Percentiles rank a stretch among this genome's conserved stretches.
Conservation (phyloP, 768 basidiomycete genomes). For the Leucosporidium scottii region DNA sequence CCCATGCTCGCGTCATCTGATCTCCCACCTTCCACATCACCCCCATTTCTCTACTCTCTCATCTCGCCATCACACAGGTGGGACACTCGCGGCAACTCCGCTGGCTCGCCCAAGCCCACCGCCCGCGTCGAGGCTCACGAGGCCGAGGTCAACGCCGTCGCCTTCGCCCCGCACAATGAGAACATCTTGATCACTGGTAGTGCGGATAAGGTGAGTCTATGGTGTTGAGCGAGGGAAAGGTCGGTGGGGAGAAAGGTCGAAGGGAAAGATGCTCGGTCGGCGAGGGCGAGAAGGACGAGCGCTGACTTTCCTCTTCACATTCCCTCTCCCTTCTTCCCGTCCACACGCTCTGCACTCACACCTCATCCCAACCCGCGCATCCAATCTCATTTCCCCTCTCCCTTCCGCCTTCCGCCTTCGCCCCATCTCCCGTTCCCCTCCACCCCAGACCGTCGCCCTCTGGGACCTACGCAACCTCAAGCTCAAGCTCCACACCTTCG, state of each 20-base stretch:
- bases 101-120: slow-evolving; percentile 51
- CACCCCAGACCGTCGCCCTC: slow-evolving; percentile 67
- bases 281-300: not conserved
- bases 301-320: not conserved
- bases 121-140: slow-evolving; percentile 76
- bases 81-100: slow-evolving; percentile 70
- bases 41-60: too few relatives aligned
- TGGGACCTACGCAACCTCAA: slow-evolving; percentile 70
- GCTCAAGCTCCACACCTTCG: slow-evolving; percentile 78
- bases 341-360: not conserved
- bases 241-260: too few relatives aligned
- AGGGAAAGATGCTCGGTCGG: too few relatives aligned
- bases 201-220: slow-evolving; percentile 71
- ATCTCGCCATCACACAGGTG: slow-evolving; percentile 52
- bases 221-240: too few relatives aligned
- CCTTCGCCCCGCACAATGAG: slow-evolving; percentile 76
- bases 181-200: slow-evolving; percentile 83
- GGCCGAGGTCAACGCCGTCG: slow-evolving; percentile 79
- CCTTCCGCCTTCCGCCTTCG: not conserved
- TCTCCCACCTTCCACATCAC: too few relatives aligned
- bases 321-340: not conserved
- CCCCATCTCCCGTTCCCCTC: not conserved
- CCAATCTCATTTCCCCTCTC: not conserved
- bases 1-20: not conserved
- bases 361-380: not conserved